phyloP scores from a whole-genome alignment of 441 rosid species.

The Syzygium malaccense region DNA sequence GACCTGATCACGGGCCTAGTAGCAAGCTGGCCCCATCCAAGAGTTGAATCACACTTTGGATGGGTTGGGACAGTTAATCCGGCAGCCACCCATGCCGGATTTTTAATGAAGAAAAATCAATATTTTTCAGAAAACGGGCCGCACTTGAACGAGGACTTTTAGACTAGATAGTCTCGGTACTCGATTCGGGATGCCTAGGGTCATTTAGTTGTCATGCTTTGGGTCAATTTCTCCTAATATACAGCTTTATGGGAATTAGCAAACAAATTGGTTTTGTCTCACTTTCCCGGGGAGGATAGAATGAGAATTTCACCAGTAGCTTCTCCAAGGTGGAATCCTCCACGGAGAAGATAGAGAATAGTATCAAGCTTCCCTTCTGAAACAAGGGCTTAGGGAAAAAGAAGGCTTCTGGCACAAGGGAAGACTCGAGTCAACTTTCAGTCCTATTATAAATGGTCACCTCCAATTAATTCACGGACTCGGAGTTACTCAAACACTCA shows the following conservation, averaged over 20 bases:
- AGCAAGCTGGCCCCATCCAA: neutral
- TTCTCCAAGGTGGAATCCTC: neutral
- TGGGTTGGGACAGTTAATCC: neutral
- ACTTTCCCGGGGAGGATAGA: neutral
- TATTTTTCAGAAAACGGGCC: neutral
- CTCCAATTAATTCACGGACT: neutral
- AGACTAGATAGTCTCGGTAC: neutral
- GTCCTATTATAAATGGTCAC: neutral
- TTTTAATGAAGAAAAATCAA: neutral
- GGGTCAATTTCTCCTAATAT: neutral
- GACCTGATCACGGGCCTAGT: neutral
- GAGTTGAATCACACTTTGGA: neutral
- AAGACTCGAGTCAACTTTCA: neutral
- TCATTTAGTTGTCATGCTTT: neutral
- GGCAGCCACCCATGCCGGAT: neutral
- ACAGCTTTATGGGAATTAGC: neutral
- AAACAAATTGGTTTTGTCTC: neutral
- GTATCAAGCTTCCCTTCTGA: neutral
- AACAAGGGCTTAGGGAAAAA: neutral
- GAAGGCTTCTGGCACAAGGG: neutral
- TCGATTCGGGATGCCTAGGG: neutral
- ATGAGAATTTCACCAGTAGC: neutral
- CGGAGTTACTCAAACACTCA: neutral
- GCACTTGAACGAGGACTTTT: neutral
- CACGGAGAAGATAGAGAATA: neutral